Evolutionary conservation across 768 basidiomycete species (phyloP), one percentile per base, ranked within the genome.

Genomic region (Boletus patriciae): DNA sequence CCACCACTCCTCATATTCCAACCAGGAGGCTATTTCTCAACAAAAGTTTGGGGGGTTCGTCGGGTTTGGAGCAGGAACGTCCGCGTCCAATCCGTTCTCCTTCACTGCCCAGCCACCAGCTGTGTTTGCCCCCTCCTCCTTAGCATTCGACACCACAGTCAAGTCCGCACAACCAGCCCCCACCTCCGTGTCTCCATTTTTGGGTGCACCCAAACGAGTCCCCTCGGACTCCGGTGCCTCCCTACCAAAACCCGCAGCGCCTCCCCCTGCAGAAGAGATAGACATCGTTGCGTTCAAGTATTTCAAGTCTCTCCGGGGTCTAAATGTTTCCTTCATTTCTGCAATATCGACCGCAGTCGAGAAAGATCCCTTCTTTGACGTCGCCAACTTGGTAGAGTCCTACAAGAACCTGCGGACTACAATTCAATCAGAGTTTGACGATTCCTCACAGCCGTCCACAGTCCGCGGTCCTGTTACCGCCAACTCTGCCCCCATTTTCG

Each of bases 271-370:
- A 60, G 60, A 73, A 61, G 58, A 70, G 60, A 66, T 71, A 37
- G 64, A 73, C 33, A 62, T 63, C 16, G 58, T 64, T 25, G 76
- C 78, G 36, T 62, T 83, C 16, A 81, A 82, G 50, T 90, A 86
- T 66, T 90, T 83, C 73, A 81, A 74, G 40, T 81, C 83, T 25
- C 78, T 92, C n/a, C 84, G 90, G 36, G 89, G 88, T 15, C 77
- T 92, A 41, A 92, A 92, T 64, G 71, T 80, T 34, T 88, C 87
- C 3, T 75, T 91, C 57, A 67, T 87, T 23, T 74, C 79, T n/a
- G 78, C 81, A 15, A 68, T 89, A 52, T 76, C 80, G 31, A 79
- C 80, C 56, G 80, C 82, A 21, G 75, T 88, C 21, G 82, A 87
- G 47, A 74, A 79, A 16, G 88, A 92, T 70, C 86, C 89, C 3